Base-by-base conservation (phyloP, 495 filamentous ascomycete species). In the Lichenothelia convexa region DNA sequence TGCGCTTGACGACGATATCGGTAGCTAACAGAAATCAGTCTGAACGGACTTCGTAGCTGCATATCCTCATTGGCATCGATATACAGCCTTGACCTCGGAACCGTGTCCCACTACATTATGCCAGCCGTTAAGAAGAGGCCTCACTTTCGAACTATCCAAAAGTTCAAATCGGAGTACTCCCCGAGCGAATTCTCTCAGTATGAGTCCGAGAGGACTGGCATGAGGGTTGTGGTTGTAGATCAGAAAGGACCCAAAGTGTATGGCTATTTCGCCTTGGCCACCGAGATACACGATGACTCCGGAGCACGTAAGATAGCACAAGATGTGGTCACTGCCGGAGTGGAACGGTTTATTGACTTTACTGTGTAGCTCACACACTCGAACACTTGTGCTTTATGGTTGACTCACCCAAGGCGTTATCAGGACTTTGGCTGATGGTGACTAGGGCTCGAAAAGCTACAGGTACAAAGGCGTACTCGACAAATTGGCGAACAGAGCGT, bases 331-430 rank as follows among this genome's bases (percentile, higher is more conserved):
- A n/a, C n/a, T n/a, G n/a, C n/a, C n/a, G n/a, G n/a, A n/a, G n/a
- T n/a, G n/a, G n/a, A n/a, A n/a, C n/a, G n/a, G n/a, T n/a, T n/a
- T n/a, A n/a, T n/a, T n/a, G n/a, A n/a, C n/a, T n/a, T n/a, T n/a
- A n/a, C n/a, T n/a, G n/a, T n/a, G n/a, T 36, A 55, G 45, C 89
- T 2, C 89, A 95, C 53, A 99, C 89, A 1, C 63, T 99, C 19
- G 89, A 99, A 62, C 89, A 99, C 62, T 62, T 99, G 8, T 71
- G 82, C 46, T 99, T 99, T 54, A 95, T 95, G 89, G 46, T 45
- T 32, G 35, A 44, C 15, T 38, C 16, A 15, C 23, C 8, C 5
- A 8, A 11, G 7, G 5, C 19, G n/a, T 16, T 8, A 11, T 6
- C n/a, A 21, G 13, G n/a, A 9, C 11, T 6, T 12, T 1, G 9